Base-by-base conservation (phyloP, 1,284 basidiomycete genomes). In the Thecaphora frezii region DNA sequence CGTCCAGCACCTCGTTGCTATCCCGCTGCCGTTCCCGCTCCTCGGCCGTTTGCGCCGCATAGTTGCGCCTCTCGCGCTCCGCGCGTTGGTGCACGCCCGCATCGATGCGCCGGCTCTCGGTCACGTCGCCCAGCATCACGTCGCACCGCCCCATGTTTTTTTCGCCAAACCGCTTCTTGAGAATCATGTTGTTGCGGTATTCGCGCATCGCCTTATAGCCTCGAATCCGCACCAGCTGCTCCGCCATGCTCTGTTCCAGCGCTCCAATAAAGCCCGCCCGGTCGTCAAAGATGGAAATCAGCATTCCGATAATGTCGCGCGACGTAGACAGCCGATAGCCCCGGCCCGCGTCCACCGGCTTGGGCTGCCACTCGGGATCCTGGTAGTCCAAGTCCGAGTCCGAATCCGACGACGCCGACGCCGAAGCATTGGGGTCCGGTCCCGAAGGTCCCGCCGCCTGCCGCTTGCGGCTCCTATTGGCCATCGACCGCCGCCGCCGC, bases 231-330 rank as follows among this genome's bases (percentile, higher is more conserved):
- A 78, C 61, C 8, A 78, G 58, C 47, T 71, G 69, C 28, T 71
- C 68, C 9, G 76, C 74, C 56, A 72, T 75, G 48, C 66, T 72
- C 44, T 66, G 57, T 49, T 78, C 76, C 22, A 78, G 54, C 2
- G 76, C 76, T 10, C 56, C 54, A 23, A 78, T 63, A 53, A 78
- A 78, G 22, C 73, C 68, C 10, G 45, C 57, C 12, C 66, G 65
- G 40, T 78, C 76, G 62, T 76, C 68, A 64, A 78, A 78, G 64
- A 78, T 77, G 44, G 61, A 64, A 4, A 75, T 69, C 10, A 78
- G 68, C 62, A 78, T 66, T 21, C 66, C 69, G 36, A 78, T 67
- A 44, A 78, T 72, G 51, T 78, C 76, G 36, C 66, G 63, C 22
- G 60, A 63, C 19, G 66, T 67, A 36, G 70, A 71, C 56, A 69